A percentile compares a stretch with the other conserved stretches of the same genome.
phyloP scores from a whole-genome alignment of 805 yeast species.

The Sugiyamaella marilandica region DNA sequence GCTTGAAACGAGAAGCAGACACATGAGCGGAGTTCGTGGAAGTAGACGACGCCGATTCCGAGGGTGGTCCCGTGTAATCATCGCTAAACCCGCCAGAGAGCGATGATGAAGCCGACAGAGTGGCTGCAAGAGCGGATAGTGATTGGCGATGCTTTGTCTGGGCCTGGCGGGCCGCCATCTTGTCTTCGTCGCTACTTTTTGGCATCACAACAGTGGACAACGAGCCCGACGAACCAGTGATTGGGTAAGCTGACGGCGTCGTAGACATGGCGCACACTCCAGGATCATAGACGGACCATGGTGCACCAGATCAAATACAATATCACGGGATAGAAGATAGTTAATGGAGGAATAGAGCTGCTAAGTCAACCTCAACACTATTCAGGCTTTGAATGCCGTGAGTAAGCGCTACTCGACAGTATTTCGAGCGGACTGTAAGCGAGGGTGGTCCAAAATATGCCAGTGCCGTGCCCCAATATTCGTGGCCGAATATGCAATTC shows the following conservation, averaged over 20 bases:
- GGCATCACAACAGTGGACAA: not conserved
- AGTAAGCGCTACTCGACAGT: not conserved
- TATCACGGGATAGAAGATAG: not conserved
- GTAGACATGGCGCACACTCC: slow-evolving; percentile 1
- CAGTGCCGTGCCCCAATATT: not conserved
- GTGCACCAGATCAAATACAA: not conserved
- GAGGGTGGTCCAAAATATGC: not conserved
- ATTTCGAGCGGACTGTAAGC: not conserved
- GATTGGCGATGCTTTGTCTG: slow-evolving; percentile 6
- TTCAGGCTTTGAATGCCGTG: not conserved
- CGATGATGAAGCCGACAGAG: slow-evolving; percentile 25
- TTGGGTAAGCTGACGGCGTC: not conserved
- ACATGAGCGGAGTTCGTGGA: not conserved
- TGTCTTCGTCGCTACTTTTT: not conserved
- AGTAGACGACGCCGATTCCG: not conserved
- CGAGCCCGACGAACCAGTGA: not conserved
- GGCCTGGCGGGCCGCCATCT: not conserved
- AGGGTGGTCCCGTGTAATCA: not conserved
- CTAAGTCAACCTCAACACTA: too few relatives aligned
- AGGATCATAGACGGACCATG: not conserved
- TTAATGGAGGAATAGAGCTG: not conserved
- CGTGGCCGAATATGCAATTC: not conserved
- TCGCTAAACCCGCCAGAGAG: slow-evolving; percentile 18
- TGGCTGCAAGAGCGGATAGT: slow-evolving; percentile 16
- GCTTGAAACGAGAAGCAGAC: slow-evolving; percentile 28